A percentile compares a stretch with the other conserved stretches of the same genome.
These are phyloP conservation scores for Blepharisma japonicum DNA, from an alignment of 73 alveolate genomes.

Conservation along the genomic window DNA sequence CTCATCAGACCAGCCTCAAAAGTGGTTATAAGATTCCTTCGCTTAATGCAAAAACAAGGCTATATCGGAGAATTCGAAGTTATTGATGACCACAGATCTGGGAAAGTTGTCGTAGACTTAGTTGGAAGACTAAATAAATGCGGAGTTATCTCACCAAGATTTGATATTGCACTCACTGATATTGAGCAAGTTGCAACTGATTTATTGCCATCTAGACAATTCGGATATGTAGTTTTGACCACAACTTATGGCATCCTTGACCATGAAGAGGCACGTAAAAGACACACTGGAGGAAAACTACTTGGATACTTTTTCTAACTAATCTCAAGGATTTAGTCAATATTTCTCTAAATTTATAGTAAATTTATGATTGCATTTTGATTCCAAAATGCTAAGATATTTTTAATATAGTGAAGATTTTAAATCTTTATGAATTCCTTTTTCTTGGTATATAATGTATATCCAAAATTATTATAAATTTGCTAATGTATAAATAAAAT, in stretches of 20 bases:
- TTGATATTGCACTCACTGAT: conserved; percentile 68
- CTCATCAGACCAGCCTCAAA: conserved; percentile 95
- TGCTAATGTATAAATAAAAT: too few species aligned
- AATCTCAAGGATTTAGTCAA: not conserved
- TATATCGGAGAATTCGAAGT: conserved; percentile 96
- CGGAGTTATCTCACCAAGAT: conserved; percentile 98
- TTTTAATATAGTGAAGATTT: too few species aligned
- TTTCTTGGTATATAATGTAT: too few species aligned
- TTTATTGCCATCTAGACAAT: conserved; percentile 95
- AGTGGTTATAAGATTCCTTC: conserved; percentile 92
- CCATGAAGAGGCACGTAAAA: conserved; percentile 93
- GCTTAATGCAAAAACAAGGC: conserved; percentile 94
- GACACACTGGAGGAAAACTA: conserved; percentile 97
- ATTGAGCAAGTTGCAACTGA: conserved; percentile 80
- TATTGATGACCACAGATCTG: conserved; percentile 96
- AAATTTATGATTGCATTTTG: too few species aligned
- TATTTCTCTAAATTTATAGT: too few species aligned
- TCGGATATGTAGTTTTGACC: conserved; percentile 92
- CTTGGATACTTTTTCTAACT: conserved; percentile 97
- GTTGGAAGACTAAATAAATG: conserved; percentile 95
- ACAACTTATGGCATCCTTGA: conserved; percentile 92
- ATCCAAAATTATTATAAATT: too few species aligned
- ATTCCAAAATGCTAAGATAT: too few species aligned
- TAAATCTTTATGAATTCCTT: too few species aligned
- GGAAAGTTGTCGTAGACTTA: conserved; percentile 93